Conservation (phyloP, 2,329 filamentous ascomycete genomes). For the Torrubiella hemipterigena region DNA sequence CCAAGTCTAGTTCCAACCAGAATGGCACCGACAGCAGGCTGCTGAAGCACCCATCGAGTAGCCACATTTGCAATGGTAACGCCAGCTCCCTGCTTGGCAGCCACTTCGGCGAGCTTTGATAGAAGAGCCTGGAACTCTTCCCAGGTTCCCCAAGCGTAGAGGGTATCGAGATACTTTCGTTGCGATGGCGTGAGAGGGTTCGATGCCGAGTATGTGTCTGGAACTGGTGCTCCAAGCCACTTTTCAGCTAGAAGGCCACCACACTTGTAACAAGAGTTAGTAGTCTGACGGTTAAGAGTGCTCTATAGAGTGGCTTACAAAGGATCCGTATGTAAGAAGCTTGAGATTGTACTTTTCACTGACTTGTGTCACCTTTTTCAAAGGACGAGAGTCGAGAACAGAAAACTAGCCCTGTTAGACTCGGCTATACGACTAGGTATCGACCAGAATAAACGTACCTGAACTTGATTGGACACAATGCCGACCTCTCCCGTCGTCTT, state of each 20-base stretch:
- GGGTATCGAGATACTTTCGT: constrained; percentile 15
- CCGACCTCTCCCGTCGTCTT: constrained; percentile 11
- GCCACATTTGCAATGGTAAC: constrained; percentile 32
- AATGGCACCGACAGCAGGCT: constrained; percentile 32
- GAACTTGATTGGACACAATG: constrained; percentile 13
- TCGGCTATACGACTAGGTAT: neutral
- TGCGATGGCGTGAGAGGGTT: constrained; percentile 21
- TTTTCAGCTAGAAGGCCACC: constrained; percentile 21
- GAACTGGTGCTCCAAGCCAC: constrained; percentile 18
- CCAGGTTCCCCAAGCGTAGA: constrained; percentile 34
- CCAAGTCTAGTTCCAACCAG: constrained; percentile 30
- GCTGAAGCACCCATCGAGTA: constrained; percentile 35
- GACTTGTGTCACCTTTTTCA: constrained; percentile 9
- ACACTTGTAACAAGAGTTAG: constrained; percentile 6
- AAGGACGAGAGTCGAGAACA: constrained; percentile 12
- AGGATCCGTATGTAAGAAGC: constrained; percentile 13
- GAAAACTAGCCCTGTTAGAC: constrained; percentile 10
- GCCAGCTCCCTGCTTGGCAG: constrained; percentile 23
- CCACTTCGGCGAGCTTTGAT: constrained; percentile 20
- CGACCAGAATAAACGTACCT: constrained; percentile 12
- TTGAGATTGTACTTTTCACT: constrained; percentile 10
- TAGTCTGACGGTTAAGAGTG: neutral
- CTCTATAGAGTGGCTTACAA: constrained; percentile 11
- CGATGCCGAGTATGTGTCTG: constrained; percentile 18
- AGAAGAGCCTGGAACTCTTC: constrained; percentile 30